Conservation (phyloP, 1,139 yeast species). For the Kluyveromyces marxianus region DNA sequence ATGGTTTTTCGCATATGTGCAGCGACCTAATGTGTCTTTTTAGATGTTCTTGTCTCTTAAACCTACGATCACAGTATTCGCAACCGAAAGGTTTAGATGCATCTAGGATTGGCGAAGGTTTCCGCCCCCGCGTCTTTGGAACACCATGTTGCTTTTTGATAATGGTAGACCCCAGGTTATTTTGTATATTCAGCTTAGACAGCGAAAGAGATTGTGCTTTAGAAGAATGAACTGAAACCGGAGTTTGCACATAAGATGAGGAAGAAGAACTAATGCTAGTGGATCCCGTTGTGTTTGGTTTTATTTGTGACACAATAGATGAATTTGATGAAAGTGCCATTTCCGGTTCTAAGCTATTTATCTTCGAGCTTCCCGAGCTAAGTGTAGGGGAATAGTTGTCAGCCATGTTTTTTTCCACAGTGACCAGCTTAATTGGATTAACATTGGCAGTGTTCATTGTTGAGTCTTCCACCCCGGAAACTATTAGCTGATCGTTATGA, state of each 20-base stretch:
- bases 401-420: not conserved
- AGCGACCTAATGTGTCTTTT: constrained; percentile 70
- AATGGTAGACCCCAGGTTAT: not conserved
- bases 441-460: not conserved
- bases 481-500: not conserved
- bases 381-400: not conserved
- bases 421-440: constrained; percentile 5
- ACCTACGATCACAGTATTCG: constrained; percentile 47
- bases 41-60: constrained; percentile 73
- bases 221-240: not conserved
- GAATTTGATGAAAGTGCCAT: constrained; percentile 4
- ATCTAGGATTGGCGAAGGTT: constrained; percentile 33
- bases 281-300: not conserved
- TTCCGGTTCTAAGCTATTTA: constrained; percentile 4
- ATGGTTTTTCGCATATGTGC: constrained; percentile 71
- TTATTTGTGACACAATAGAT: not conserved
- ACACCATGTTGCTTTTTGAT: constrained; percentile 14
- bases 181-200: not conserved
- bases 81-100: constrained; percentile 34
- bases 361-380: not conserved
- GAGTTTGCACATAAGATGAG: not conserved
- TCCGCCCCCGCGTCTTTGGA: constrained; percentile 35
- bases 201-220: not conserved
- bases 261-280: not conserved
- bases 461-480: not conserved